These are phyloP conservation scores for Aotearoamyces nothofagi DNA, from an alignment of 2,329 filamentous ascomycete species.

Conservation along the genomic window DNA sequence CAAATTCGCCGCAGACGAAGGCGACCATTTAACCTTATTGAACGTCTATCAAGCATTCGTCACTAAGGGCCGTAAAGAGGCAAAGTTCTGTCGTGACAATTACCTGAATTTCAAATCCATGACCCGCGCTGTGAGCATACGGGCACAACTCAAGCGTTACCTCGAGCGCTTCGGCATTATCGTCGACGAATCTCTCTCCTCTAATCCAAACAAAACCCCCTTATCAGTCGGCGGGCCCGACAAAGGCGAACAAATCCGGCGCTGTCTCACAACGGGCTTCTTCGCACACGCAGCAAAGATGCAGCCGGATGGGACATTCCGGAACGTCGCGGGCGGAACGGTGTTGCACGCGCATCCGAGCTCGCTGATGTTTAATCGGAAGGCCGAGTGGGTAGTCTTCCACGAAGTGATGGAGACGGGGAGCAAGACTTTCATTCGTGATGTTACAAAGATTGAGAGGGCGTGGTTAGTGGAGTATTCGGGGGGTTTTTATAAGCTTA, in stretches of 20 bases:
- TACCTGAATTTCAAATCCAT: conserved; percentile 77
- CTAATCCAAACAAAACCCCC: conserved; percentile 13
- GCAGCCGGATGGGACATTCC: conserved; percentile 84
- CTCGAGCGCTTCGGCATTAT: conserved; percentile 71
- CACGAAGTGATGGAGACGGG: conserved; percentile 85
- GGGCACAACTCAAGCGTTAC: conserved; percentile 73
- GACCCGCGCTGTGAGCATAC: conserved; percentile 68
- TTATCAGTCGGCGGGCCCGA: conserved; percentile 24
- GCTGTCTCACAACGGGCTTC: conserved; percentile 78
- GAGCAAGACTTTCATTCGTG: conserved; percentile 77
- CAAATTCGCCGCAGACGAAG: conserved; percentile 83
- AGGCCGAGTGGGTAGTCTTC: conserved; percentile 93
- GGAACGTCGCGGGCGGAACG: conserved; percentile 66
- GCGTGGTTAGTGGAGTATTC: conserved; percentile 85
- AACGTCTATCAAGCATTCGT: conserved; percentile 90
- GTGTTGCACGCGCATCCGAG: conserved; percentile 79
- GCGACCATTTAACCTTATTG: conserved; percentile 81
- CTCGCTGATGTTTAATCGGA: conserved; percentile 89
- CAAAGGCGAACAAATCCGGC: conserved; percentile 59
- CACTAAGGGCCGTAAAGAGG: conserved; percentile 66
- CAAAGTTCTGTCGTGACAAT: conserved; percentile 77
- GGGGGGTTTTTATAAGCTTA: conserved; percentile 60
- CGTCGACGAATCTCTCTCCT: conserved; percentile 45
- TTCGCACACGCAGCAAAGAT: conserved; percentile 90
- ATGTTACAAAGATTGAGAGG: conserved; percentile 88